phyloP scores from a whole-genome alignment of 352 stramenopile genomes.

The Thalassiosira pacifica region DNA sequence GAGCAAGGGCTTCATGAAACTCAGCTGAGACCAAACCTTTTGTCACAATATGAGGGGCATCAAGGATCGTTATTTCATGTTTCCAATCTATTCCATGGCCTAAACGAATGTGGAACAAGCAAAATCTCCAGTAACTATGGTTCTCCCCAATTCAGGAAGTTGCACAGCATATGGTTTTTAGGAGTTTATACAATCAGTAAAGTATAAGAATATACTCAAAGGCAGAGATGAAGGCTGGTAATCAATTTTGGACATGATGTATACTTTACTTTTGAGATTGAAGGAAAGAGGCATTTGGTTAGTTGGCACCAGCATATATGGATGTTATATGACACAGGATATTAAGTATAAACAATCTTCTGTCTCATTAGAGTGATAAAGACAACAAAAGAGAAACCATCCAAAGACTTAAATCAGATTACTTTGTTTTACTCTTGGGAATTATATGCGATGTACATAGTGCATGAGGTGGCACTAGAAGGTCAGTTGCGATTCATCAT shows the following conservation, averaged over 20 bases:
- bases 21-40: background rate
- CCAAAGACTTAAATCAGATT: background rate
- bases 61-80: background rate
- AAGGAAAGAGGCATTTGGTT: background rate
- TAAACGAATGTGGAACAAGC: background rate
- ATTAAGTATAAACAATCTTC: background rate
- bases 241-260: background rate
- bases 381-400: background rate
- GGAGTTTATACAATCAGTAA: background rate
- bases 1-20: background rate
- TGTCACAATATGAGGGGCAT: background rate
- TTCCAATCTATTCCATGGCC: background rate
- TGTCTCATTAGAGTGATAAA: background rate
- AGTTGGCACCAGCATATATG: background rate
- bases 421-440: background rate
- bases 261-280: background rate
- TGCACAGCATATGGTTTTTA: background rate
- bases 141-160: background rate
- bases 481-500: background rate
- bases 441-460: background rate
- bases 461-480: background rate
- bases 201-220: background rate
- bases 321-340: background rate
- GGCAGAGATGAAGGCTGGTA: background rate
- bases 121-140: background rate